phyloP scores from a whole-genome alignment of 1,139 yeast species.

The Pichia sp. region DNA sequence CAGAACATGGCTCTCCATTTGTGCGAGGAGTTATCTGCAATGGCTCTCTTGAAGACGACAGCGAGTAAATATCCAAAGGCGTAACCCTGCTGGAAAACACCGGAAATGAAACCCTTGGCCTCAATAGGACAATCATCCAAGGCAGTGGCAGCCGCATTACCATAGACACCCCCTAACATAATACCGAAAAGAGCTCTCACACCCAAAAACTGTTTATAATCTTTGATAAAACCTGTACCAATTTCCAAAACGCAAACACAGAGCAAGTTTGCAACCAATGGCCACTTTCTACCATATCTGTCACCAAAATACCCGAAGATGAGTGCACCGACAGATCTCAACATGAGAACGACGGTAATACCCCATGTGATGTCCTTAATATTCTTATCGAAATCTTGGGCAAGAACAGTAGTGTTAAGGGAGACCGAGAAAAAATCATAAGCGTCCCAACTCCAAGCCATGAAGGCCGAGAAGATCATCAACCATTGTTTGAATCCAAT shows the following conservation, averaged over 20 bases:
- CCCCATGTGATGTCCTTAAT: slow-evolving; percentile 69
- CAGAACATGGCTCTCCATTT: slow-evolving; percentile 76
- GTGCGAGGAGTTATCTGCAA: slow-evolving; percentile 42
- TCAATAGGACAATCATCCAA: slow-evolving; percentile 59
- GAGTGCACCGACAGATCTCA: slow-evolving; percentile 69
- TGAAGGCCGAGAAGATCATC: slow-evolving; percentile 54
- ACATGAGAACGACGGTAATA: slow-evolving; percentile 69
- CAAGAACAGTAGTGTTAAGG: slow-evolving; percentile 49
- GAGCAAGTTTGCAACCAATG: slow-evolving; percentile 47
- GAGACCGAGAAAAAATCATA: slow-evolving; percentile 71
- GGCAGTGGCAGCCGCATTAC: slow-evolving; percentile 61
- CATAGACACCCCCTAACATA: slow-evolving; percentile 67
- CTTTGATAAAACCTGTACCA: slow-evolving; percentile 65
- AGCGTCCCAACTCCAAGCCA: slow-evolving; percentile 78
- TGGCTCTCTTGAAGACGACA: slow-evolving; percentile 57
- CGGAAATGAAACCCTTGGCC: slow-evolving; percentile 59
- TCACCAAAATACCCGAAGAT: slow-evolving; percentile 64
- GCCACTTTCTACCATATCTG: slow-evolving; percentile 67
- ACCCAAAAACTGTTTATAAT: slow-evolving; percentile 59
- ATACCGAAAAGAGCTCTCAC: slow-evolving; percentile 64
- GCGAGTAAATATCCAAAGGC: slow-evolving; percentile 64
- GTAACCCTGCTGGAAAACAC: slow-evolving; percentile 66
- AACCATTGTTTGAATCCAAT: slow-evolving; percentile 51
- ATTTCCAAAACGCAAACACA: slow-evolving; percentile 55
- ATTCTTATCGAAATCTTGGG: slow-evolving; percentile 41